Conservation (phyloP, 2,329 filamentous ascomycete species). For the Pseudocercospora musae region DNA sequence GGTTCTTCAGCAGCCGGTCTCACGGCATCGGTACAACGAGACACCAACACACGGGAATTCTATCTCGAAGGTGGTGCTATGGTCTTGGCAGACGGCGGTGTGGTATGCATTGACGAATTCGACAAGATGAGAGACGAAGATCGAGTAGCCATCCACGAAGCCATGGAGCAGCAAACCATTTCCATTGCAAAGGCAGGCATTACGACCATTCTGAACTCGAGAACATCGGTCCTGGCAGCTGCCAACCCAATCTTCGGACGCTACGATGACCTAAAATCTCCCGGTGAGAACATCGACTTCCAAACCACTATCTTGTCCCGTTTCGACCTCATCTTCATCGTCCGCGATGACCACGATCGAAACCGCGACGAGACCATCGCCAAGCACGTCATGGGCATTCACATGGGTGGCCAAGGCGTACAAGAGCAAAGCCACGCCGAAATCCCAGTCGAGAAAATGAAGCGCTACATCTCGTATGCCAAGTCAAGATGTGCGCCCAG, state of each 20-base stretch:
- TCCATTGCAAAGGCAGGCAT: constrained; percentile 98
- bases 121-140: constrained; percentile 99
- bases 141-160: constrained; percentile 95
- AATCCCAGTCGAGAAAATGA: constrained; percentile 94
- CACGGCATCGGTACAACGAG: constrained; percentile 92
- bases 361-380: constrained; percentile 90
- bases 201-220: constrained; percentile 93
- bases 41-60: constrained; percentile 88
- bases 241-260: constrained; percentile 97
- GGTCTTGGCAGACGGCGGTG: constrained; percentile 94
- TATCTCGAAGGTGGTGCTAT: constrained; percentile 98
- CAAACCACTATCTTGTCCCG: constrained; percentile 96
- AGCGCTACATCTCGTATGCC: constrained; percentile 95
- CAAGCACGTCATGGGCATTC: constrained; percentile 94
- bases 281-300: constrained; percentile 98
- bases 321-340: constrained; percentile 99
- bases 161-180: constrained; percentile 99
- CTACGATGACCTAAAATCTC: constrained; percentile 96
- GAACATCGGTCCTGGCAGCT: constrained; percentile 90
- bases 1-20: constrained; percentile 96
- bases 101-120: constrained; percentile 98
- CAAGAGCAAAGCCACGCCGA: constrained; percentile 89
- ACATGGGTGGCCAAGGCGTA: constrained; percentile 82
- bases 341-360: constrained; percentile 88
- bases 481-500: constrained; percentile 92